Conservation (phyloP, 169 alveolate species). For the Babesia caballi region DNA sequence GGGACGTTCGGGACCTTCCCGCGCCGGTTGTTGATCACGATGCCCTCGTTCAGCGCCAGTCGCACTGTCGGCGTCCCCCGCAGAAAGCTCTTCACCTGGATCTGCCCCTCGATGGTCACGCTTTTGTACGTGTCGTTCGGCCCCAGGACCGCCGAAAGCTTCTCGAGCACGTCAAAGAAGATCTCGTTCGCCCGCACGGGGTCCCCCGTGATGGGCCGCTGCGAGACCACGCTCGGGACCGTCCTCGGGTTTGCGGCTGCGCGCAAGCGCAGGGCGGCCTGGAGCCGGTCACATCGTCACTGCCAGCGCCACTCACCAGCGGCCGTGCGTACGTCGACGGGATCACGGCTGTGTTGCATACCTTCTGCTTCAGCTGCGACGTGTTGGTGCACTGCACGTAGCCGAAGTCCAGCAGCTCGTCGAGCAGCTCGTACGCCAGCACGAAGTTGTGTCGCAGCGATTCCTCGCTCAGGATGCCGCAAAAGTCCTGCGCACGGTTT, state of each 20-base stretch:
- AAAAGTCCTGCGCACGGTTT: constrained; percentile 83
- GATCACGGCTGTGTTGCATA: constrained; percentile 54
- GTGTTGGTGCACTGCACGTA: constrained; percentile 92
- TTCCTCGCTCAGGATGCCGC: constrained; percentile 97
- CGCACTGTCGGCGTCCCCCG: constrained; percentile 85
- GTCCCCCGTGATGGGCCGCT: constrained; percentile 72
- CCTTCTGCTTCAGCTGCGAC: constrained; percentile 85
- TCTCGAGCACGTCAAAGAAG: constrained; percentile 70
- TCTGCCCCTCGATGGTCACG: constrained; percentile 91
- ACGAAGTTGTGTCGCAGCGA: constrained; percentile 93
- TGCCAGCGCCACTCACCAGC: background rate
- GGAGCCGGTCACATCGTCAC: background rate
- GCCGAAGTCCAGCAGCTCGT: constrained; percentile 95
- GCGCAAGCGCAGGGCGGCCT: constrained; percentile 2
- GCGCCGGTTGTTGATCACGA: constrained; percentile 30
- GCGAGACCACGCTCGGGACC: constrained; percentile 78
- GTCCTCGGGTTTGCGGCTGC: constrained; percentile 60
- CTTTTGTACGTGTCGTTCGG: constrained; percentile 84
- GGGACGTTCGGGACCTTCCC: constrained; percentile 55
- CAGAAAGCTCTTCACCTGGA: constrained; percentile 87
- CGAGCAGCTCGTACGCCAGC: constrained; percentile 94
- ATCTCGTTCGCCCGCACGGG: constrained; percentile 55
- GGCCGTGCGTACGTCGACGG: constrained; percentile 5
- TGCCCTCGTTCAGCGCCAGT: constrained; percentile 85
- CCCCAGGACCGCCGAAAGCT: constrained; percentile 81